Evolutionary conservation across 129 eudicot genomes (phyloP).

Genomic region (Pittosporum tobira): DNA sequence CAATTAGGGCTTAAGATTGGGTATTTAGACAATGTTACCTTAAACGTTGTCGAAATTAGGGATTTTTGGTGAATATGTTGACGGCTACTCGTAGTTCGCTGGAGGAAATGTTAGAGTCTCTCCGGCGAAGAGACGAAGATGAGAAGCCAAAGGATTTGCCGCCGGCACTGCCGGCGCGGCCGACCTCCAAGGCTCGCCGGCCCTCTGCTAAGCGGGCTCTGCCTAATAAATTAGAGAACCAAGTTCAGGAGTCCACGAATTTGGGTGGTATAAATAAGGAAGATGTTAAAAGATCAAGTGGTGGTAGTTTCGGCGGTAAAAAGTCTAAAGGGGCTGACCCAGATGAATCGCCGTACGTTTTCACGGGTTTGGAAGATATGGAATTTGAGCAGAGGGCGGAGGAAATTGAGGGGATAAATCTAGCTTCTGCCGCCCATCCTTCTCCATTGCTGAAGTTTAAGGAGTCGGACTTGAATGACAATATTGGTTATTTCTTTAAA

Average conservation of each 20-base stretch:
- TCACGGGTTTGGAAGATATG: constrained; percentile 23
- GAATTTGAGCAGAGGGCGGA: constrained; percentile 23
- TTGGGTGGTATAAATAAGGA: constrained; percentile 6
- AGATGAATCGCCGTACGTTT: constrained; percentile 52
- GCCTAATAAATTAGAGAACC: constrained; percentile 35
- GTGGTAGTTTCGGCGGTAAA: constrained; percentile 47
- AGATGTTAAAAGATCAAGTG: constrained; percentile 5
- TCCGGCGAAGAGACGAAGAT: constrained; percentile 45
- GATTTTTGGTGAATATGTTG: constrained; percentile 11
- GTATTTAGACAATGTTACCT: constrained; percentile 23
- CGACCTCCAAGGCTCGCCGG: constrained; percentile 54
- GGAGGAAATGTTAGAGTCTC: constrained; percentile 84
- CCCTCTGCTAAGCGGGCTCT: constrained; percentile 43
- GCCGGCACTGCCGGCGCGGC: constrained; percentile 80
- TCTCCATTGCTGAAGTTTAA: constrained; percentile 6
- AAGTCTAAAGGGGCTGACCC: constrained; percentile 26
- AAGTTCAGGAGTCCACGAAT: constrained; percentile 11
- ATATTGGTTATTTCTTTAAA: constrained; percentile 54
- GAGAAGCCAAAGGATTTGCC: constrained; percentile 66
- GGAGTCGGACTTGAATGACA: constrained; percentile 48
- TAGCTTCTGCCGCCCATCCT: constrained; percentile 15
- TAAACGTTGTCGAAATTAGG: constrained; percentile 31
- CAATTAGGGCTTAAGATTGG: constrained; percentile 33
- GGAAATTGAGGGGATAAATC: constrained; percentile 27
- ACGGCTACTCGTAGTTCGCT: constrained; percentile 78